These are phyloP conservation scores for Phytophthora agathidicida DNA, from an alignment of 352 stramenopile genomes.

Conservation along the genomic window DNA sequence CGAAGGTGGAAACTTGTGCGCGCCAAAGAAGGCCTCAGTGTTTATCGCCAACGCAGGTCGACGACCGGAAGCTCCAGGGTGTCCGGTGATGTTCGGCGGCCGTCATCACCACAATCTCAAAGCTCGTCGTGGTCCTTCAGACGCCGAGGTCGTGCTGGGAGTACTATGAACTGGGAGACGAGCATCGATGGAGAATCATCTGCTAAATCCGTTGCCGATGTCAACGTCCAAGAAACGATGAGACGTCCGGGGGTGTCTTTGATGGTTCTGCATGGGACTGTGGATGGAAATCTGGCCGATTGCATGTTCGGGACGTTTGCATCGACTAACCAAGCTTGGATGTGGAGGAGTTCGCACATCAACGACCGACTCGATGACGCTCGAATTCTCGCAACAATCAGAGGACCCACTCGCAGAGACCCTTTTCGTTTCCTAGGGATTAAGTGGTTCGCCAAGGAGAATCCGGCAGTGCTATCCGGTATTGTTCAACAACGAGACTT, in stretches of 20 bases:
- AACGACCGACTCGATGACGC: conserved; percentile 59
- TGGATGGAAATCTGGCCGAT: conserved; percentile 54
- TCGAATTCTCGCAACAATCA: conserved; percentile 43
- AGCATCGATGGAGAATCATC: conserved; percentile 1
- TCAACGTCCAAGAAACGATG: conserved; percentile 25
- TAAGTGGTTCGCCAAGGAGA: conserved; percentile 66
- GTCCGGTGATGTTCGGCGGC: not conserved
- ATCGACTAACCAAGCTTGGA: conserved; percentile 44
- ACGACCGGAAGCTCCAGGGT: not conserved
- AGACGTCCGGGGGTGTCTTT: conserved; percentile 37
- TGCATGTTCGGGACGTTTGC: conserved; percentile 49
- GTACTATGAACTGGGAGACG: not conserved
- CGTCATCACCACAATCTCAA: not conserved
- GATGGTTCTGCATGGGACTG: conserved; percentile 38
- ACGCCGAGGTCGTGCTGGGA: not conserved
- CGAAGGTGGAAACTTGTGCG: conserved; percentile 47
- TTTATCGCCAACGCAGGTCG: conserved; percentile 31
- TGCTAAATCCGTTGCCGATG: not conserved
- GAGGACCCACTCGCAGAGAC: conserved; percentile 35
- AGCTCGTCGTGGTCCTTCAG: conserved; percentile 12
- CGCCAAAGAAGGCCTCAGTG: conserved; percentile 38
- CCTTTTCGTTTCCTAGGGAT: conserved; percentile 55
- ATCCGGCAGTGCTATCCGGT: conserved; percentile 39
- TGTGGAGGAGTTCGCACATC: conserved; percentile 45
- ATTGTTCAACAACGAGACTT: conserved; percentile 56